Evolutionary conservation across 1,284 basidiomycete genomes (phyloP), one percentile per base, ranked within the genome.

Genomic region (Puccinia coronata): DNA sequence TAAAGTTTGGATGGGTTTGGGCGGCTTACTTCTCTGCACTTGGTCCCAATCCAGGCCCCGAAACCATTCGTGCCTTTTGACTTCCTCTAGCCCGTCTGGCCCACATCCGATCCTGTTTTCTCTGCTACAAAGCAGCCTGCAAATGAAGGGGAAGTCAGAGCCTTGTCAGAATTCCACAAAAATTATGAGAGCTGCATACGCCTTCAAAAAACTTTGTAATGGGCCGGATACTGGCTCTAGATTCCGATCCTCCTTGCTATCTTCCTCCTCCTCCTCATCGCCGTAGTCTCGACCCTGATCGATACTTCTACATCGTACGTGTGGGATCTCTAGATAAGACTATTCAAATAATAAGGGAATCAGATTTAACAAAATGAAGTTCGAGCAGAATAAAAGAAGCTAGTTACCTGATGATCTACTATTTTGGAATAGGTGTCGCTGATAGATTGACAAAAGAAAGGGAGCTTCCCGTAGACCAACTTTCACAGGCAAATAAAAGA

Each of bases 381-480:
- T n/a, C 23, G 49, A 47, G 4, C 18, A 23, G 23, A 63, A 34
- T 5, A 39, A 12, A 39, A 39, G 34, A 9, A 20, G 31, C 18
- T 34, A 18, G 8, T 23, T 28, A 76, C 74, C 43, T 76, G 59
- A 63, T 76, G 74, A 28, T 41, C 59, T 6, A 76, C 74, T 5
- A 76, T 76, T 49, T 47, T 61, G 16, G 59, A 39, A 47, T 76
- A 76, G 31, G 74, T 76, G 49, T 41, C 41, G 23, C 28, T 43
- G 8, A 76, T 76, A 3, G 74, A 76, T 41, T 34, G 39, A 63
- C 57, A 76, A 34, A 57, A 76, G 63, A 76, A 76, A 0, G 74
- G 57, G 12, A 53, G 20, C 25, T 12, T 18, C 8, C 43, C 39
- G 43, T 76, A 76, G 1, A 76, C 41, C 25, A 76, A 23, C 74